phyloP scores from a whole-genome alignment of 345 rosid species.

The Eucalyptus curtisii region DNA sequence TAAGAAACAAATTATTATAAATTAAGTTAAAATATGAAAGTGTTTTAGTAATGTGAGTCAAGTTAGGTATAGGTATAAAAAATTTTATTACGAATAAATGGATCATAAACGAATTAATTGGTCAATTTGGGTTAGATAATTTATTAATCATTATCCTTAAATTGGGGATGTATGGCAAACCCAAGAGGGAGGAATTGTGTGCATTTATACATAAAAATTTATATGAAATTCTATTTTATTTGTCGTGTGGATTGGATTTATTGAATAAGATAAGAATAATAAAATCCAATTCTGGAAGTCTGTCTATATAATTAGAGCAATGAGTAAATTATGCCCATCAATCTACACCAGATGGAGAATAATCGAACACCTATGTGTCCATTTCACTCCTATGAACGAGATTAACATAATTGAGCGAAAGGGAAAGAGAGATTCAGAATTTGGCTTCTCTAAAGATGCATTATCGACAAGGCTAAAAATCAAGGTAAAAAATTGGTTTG shows the following conservation, averaged over 20 bases:
- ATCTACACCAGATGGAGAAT: not conserved
- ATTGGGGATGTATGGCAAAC: not conserved
- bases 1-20: too few species aligned
- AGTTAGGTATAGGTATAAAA: accelerated
- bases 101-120: accelerated
- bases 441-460: not conserved
- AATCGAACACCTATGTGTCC: not conserved
- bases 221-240: not conserved
- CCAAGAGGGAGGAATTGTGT: not conserved
- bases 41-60: too few species aligned
- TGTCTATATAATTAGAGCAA: not conserved
- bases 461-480: not conserved
- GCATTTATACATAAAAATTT: not conserved
- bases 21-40: too few species aligned
- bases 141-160: too few species aligned
- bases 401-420: not conserved
- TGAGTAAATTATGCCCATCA: not conserved
- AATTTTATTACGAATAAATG: accelerated
- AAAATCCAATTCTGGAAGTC: not conserved
- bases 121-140: accelerated
- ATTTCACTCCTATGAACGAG: not conserved
- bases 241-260: not conserved
- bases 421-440: not conserved
- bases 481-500: not conserved
- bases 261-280: not conserved